Conservation (phyloP, 805 yeast genomes). For the Cephaloascus fragrans region DNA sequence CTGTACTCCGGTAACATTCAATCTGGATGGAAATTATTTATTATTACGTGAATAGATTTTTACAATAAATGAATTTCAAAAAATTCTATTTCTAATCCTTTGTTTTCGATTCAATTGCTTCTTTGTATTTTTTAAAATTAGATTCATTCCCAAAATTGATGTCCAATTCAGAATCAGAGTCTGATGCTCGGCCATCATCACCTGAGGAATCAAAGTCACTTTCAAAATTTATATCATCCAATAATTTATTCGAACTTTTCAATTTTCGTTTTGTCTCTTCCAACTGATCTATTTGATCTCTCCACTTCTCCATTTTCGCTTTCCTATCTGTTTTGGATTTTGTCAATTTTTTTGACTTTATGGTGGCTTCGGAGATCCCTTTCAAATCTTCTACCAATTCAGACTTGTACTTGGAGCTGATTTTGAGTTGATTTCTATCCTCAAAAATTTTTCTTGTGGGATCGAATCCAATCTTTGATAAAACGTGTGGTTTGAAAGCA, state of each 20-base stretch:
- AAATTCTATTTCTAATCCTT: background rate
- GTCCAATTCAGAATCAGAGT: background rate
- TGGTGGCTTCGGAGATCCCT: conserved; percentile 4
- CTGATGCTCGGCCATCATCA: background rate
- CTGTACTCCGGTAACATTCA: conserved; percentile 11
- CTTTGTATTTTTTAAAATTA: no score
- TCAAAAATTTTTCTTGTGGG: conserved; percentile 24
- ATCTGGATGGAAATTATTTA: conserved; percentile 12
- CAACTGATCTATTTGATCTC: background rate
- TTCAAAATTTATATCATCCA: background rate
- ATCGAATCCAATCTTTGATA: conserved; percentile 40
- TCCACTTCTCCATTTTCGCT: conserved; percentile 21
- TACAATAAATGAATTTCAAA: no score
- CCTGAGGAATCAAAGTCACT: background rate
- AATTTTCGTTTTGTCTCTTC: background rate
- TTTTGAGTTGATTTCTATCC: conserved; percentile 4
- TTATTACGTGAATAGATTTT: no score
- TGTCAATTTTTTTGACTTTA: conserved; percentile 8
- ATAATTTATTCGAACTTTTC: background rate
- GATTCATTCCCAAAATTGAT: background rate
- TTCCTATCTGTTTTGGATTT: conserved; percentile 16
- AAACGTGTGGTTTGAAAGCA: conserved; percentile 28
- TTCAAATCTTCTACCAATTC: background rate
- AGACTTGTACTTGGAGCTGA: conserved; percentile 5
- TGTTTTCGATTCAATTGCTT: background rate